Conservation (phyloP, 192 early-diverging fungal genomes). For the Powellomyces hirtus region DNA sequence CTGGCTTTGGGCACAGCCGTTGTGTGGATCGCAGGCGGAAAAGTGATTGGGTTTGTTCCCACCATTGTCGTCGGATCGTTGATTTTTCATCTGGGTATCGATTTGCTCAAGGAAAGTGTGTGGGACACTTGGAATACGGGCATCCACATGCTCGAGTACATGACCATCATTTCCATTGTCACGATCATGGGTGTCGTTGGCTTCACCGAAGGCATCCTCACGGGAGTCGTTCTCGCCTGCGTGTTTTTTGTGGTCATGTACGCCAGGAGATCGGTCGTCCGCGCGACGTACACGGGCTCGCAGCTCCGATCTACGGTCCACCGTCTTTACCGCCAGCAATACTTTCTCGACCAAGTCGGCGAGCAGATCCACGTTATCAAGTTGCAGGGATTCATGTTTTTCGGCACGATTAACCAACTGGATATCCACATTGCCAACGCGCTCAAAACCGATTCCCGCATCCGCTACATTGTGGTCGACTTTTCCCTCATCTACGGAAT, state of each 20-base stretch:
- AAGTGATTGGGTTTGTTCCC: conserved; percentile 89
- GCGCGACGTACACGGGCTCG: conserved; percentile 46
- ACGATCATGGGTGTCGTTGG: conserved; percentile 81
- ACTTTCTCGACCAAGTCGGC: conserved; percentile 79
- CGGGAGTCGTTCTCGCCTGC: conserved; percentile 90
- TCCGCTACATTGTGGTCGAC: conserved; percentile 88
- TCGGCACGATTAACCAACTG: conserved; percentile 84
- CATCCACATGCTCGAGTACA: conserved; percentile 77
- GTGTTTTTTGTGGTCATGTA: conserved; percentile 78
- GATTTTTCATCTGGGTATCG: conserved; percentile 95
- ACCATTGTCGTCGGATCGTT: conserved; percentile 91
- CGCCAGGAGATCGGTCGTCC: conserved; percentile 39
- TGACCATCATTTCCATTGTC: conserved; percentile 84
- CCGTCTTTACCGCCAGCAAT: conserved; percentile 82
- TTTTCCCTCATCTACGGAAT: conserved; percentile 77
- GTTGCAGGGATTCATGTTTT: conserved; percentile 94
- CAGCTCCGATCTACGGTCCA: conserved; percentile 83
- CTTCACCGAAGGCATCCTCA: conserved; percentile 96
- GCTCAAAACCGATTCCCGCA: conserved; percentile 54
- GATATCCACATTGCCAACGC: conserved; percentile 32
- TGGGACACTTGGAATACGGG: conserved; percentile 84
- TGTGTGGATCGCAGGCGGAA: conserved; percentile 78
- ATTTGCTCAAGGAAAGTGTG: conserved; percentile 88
- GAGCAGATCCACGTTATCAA: conserved; percentile 84
- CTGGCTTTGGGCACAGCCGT: conserved; percentile 70